Evolutionary conservation across 2,329 filamentous ascomycete species (phyloP), one percentile per base, ranked within the genome.

Genomic region (Aspergillus glaucus): DNA sequence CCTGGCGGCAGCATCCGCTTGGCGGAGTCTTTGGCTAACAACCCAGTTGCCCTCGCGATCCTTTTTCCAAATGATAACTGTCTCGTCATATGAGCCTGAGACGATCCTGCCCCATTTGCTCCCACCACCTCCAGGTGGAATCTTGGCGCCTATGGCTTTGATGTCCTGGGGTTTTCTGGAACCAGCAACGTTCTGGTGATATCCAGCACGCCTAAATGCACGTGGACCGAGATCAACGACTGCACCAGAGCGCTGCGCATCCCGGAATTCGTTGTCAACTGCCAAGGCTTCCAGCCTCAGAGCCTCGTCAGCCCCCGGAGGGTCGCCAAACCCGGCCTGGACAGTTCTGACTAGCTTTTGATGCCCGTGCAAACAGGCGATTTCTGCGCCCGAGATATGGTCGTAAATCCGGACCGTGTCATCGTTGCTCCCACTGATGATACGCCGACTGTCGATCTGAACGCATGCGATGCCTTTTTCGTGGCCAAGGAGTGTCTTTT

Each of bases 391-490:
- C 0, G 89, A 90, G 42, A 81, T 79, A 41, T 87, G 85, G 64
- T 97, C 93, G 65, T 95, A 98, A 17, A 98, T 93, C 57, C 93
- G 90, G 28, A 98, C 89, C 37, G 93, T 91, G 64, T 94, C 90
- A 67, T 98, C 93, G 59, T 91, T 96, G 67, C 91, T 96, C 2
- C 93, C 93, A 59, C 89, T 96, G 45, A 98, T 89, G 54, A 98
- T 94, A 17, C 93, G 82, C 45, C 88, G 84, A 22, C 89, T 90
- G 64, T 98, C 93, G 63, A 93, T 97, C 68, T 98, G 92, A 14
- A 98, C 91, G 66, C 93, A 98, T 2, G 93, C 93, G 59, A 98
- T 97, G 28, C 93, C 93, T 66, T 98, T 98, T 54, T 82, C 82
- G 62, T 98, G 93, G 1, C 92, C 93, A 36, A 87, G 77, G 30